These are phyloP conservation scores for Fusarium drepaniforme DNA, from an alignment of 2,329 filamentous ascomycete genomes.

Conservation along the genomic window DNA sequence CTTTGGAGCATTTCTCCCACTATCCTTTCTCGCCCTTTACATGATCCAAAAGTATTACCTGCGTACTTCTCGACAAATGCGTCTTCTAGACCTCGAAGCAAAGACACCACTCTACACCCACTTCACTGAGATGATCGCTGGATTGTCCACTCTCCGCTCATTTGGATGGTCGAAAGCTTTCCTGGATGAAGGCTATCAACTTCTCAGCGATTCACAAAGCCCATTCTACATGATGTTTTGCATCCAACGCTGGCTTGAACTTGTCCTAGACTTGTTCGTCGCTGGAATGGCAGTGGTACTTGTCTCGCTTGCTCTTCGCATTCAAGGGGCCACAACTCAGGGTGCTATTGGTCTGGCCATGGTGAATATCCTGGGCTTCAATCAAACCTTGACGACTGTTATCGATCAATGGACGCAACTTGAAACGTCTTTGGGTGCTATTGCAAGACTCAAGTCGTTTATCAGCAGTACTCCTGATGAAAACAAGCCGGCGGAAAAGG, in stretches of 20 bases:
- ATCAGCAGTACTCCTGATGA: slow-evolving; percentile 44
- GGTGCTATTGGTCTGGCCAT: slow-evolving; percentile 49
- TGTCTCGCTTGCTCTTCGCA: slow-evolving; percentile 56
- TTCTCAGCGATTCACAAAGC: slow-evolving; percentile 58
- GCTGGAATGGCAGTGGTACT: slow-evolving; percentile 60
- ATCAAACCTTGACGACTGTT: slow-evolving; percentile 47
- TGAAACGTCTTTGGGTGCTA: slow-evolving; percentile 52
- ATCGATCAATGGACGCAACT: slow-evolving; percentile 52
- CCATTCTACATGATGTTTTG: slow-evolving; percentile 63
- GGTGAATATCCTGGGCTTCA: slow-evolving; percentile 45
- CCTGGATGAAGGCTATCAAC: slow-evolving; percentile 48
- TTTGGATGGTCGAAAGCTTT: slow-evolving; percentile 59
- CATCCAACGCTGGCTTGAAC: slow-evolving; percentile 62
- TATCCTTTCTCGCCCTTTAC: slow-evolving; percentile 55
- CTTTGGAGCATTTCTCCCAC: slow-evolving; percentile 55
- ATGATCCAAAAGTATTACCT: slow-evolving; percentile 63
- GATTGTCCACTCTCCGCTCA: slow-evolving; percentile 62
- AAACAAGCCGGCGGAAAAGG: slow-evolving; percentile 22
- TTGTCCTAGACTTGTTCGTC: slow-evolving; percentile 62
- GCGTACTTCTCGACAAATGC: slow-evolving; percentile 63
- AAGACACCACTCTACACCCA: slow-evolving; percentile 63
- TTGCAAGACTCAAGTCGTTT: slow-evolving; percentile 51
- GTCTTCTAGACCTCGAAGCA: slow-evolving; percentile 64
- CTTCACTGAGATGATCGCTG: slow-evolving; percentile 62
- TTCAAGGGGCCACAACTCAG: slow-evolving; percentile 36